A percentile compares a stretch with the other conserved stretches of the same genome.
These are phyloP conservation scores for Sarcocystis neurona DNA, from an alignment of 169 alveolate species.

Conservation along the genomic window DNA sequence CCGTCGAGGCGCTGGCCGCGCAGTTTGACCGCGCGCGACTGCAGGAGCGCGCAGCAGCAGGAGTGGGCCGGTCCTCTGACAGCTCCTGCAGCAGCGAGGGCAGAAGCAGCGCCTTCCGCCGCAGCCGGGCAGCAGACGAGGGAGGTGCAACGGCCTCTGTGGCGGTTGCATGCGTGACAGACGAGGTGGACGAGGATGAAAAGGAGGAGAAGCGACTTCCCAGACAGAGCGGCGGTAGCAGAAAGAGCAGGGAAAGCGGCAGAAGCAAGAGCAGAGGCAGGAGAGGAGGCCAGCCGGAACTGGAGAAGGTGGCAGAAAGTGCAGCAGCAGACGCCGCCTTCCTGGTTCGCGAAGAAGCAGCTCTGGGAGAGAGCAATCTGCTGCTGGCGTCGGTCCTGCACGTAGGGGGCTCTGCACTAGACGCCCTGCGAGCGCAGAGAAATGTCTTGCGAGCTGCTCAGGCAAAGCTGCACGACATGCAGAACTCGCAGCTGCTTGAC, in stretches of 20 bases:
- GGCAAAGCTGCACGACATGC: background rate
- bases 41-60: too few species aligned
- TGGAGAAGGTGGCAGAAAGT: background rate
- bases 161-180: background rate
- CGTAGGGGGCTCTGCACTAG: slow-evolving; percentile 2
- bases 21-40: slow-evolving; percentile 8
- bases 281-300: too few species aligned
- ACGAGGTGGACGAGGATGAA: background rate
- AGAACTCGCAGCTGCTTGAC: background rate
- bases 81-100: too few species aligned
- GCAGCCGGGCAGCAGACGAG: too few species aligned
- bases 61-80: too few species aligned
- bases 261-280: background rate
- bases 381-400: slow-evolving; percentile 25
- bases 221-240: too few species aligned
- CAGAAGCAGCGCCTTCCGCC: too few species aligned
- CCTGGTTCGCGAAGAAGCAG: background rate
- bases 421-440: background rate
- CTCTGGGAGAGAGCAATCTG: slow-evolving; percentile 19
- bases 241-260: background rate
- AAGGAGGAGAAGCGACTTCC: background rate
- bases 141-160: slow-evolving; percentile 25
- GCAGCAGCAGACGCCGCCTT: background rate
- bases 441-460: background rate
- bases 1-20: background rate